Base-by-base conservation (phyloP, 1,139 yeast species). In the Groenewaldozyma auringiensis region DNA sequence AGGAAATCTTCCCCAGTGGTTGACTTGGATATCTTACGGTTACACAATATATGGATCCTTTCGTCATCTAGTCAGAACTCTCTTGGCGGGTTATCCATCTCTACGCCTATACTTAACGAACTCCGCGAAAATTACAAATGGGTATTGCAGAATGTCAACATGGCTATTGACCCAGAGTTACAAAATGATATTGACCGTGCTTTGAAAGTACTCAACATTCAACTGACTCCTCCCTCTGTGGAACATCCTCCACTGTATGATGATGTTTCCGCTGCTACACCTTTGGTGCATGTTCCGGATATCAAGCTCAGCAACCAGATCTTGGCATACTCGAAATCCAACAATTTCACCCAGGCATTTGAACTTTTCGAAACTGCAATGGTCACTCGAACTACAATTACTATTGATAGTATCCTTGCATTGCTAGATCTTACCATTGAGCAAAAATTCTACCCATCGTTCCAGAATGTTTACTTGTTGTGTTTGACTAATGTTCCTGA, bases 31-130 rank as follows among this genome's bases (percentile, higher is more conserved):
- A 44, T 58, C n/a, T 21, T 57, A 2, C 44, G 45, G 22, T 35
- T 53, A 20, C 61, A 59, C 40, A 43, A 49, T 16, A 42, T 49
- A 20, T 59, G 61, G 62, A 50, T 58, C 31, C 48, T 51, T 17
- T 50, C 56, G 4, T 50, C 56, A 13, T 44, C 52, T 14, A 46
- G 47, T 9, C 41, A 47, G 18, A 50, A 50, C 42, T 50, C 56
- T 2, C 50, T 57, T 1, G 60, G 59, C 11, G 50, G 50, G 6
- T 44, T 57, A 17, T 49, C 60, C 16, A 53, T 58, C 31, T 56
- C 58, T 8, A 45, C 56, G 18, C 51, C 52, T 3, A 38, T 51
- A 8, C 39, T 54, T 3, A 48, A 46, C 17, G 42, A 48, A 31
- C 45, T 55, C 6, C 42, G 47, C 18, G 47, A 38, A 6, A 48